Conservation (phyloP, 2,329 filamentous ascomycete species). For the Microthyrium microscopicum region DNA sequence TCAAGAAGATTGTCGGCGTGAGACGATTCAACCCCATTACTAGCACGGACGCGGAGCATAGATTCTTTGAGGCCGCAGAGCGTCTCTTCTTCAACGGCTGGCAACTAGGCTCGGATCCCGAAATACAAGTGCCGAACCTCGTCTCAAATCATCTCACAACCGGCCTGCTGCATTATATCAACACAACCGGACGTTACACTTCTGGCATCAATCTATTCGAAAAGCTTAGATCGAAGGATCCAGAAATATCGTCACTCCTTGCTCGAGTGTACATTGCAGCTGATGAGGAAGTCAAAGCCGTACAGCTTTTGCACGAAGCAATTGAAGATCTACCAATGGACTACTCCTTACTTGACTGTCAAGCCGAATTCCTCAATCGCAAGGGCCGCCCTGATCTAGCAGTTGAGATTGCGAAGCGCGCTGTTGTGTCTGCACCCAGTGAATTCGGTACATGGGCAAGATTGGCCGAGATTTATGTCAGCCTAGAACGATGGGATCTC, state of each 20-base stretch:
- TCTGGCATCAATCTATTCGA: slow-evolving; percentile 97
- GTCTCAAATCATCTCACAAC: slow-evolving; percentile 91
- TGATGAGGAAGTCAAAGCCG: slow-evolving; percentile 92
- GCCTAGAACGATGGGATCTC: slow-evolving; percentile 91
- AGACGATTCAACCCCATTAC: slow-evolving; percentile 94
- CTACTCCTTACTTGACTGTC: slow-evolving; percentile 87
- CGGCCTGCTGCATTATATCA: slow-evolving; percentile 87
- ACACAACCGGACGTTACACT: slow-evolving; percentile 83
- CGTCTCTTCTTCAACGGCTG: slow-evolving; percentile 89
- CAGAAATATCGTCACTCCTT: slow-evolving; percentile 84
- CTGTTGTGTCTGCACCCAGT: slow-evolving; percentile 85
- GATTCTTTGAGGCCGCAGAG: slow-evolving; percentile 86
- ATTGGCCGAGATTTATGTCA: slow-evolving; percentile 82
- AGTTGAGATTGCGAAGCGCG: slow-evolving; percentile 81
- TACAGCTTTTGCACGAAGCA: slow-evolving; percentile 72
- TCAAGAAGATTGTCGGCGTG: slow-evolving; percentile 95
- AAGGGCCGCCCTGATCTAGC: slow-evolving; percentile 82
- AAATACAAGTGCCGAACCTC: slow-evolving; percentile 92
- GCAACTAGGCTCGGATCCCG: slow-evolving; percentile 89
- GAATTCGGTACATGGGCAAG: slow-evolving; percentile 96
- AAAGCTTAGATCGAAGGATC: slow-evolving; percentile 77
- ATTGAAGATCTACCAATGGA: slow-evolving; percentile 92
- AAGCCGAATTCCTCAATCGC: slow-evolving; percentile 77
- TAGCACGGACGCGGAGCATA: slow-evolving; percentile 95
- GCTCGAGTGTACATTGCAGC: slow-evolving; percentile 86